Evolutionary conservation across 2,329 filamentous ascomycete genomes (phyloP).

Genomic region (Alternaria ventricosa): DNA sequence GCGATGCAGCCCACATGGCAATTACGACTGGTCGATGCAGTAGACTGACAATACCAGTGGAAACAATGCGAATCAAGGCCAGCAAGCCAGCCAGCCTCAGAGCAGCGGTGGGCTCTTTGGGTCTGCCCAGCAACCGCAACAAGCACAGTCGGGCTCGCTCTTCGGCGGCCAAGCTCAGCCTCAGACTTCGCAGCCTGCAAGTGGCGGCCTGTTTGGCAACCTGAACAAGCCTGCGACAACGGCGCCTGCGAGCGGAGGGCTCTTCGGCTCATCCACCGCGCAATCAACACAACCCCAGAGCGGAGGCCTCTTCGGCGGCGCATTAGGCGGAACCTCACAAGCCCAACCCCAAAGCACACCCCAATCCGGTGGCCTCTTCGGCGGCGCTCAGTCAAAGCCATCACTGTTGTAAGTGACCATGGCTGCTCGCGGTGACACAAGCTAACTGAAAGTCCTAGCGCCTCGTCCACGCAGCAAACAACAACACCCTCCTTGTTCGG

Average conservation of each 20-base stretch:
- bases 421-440: slow-evolving; percentile 14
- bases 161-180: slow-evolving; percentile 27
- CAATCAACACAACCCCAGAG: slow-evolving; percentile 34
- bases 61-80: slow-evolving; percentile 35
- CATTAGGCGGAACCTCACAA: slow-evolving; percentile 37
- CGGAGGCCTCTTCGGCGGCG: slow-evolving; percentile 44
- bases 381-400: slow-evolving; percentile 38
- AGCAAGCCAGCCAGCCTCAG: slow-evolving; percentile 38
- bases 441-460: slow-evolving; percentile 44
- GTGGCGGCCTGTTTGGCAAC: slow-evolving; percentile 47
- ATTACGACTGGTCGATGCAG: neutral
- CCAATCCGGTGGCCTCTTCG: slow-evolving; percentile 45
- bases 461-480: slow-evolving; percentile 42
- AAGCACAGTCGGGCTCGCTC: slow-evolving; percentile 35
- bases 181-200: slow-evolving; percentile 29
- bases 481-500: slow-evolving; percentile 40
- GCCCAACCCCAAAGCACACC: slow-evolving; percentile 27
- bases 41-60: slow-evolving; percentile 38
- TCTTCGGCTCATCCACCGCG: slow-evolving; percentile 45
- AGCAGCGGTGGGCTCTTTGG: slow-evolving; percentile 37
- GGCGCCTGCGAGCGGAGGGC: slow-evolving; percentile 34
- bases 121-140: slow-evolving; percentile 27
- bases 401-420: slow-evolving; percentile 47
- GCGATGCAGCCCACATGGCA: neutral
- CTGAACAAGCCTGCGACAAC: slow-evolving; percentile 42